Conservation (phyloP, 75 land plant species). For the Picea glauca region DNA sequence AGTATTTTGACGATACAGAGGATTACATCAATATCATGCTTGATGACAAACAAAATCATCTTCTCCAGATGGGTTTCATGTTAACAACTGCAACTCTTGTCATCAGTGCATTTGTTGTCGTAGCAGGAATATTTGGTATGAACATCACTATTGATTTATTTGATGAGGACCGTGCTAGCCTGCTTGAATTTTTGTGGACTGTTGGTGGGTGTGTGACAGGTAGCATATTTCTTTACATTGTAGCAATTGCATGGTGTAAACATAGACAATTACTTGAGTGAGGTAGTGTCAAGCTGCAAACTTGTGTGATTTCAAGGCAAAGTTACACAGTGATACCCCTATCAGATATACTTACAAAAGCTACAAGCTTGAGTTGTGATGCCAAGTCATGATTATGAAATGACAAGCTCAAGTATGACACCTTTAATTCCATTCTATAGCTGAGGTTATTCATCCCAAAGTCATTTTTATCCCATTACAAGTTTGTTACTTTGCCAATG, state of each 20-base stretch:
- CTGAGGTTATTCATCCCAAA: too few relatives aligned
- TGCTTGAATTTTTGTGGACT: slow-evolving; percentile 44
- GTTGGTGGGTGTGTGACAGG: slow-evolving; percentile 52
- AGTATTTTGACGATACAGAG: slow-evolving; percentile 89
- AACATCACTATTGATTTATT: slow-evolving; percentile 66
- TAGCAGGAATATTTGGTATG: slow-evolving; percentile 84
- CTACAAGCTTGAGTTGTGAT: too few relatives aligned
- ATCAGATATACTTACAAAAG: too few relatives aligned
- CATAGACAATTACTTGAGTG: slow-evolving; percentile 53
- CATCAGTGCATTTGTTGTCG: slow-evolving; percentile 52
- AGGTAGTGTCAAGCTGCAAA: too few relatives aligned
- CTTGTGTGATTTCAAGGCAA: too few relatives aligned
- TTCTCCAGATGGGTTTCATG: slow-evolving; percentile 78
- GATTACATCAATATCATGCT: slow-evolving; percentile 92
- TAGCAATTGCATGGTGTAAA: slow-evolving; percentile 73
- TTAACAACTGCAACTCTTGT: slow-evolving; percentile 72
- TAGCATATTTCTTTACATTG: slow-evolving; percentile 36
- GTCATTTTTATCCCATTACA: too few relatives aligned
- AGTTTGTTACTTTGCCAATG: too few relatives aligned
- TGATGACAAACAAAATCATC: slow-evolving; percentile 87
- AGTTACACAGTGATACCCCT: too few relatives aligned
- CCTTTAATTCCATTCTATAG: too few relatives aligned
- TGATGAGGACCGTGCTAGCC: slow-evolving; percentile 21
- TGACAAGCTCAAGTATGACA: too few relatives aligned
- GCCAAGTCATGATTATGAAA: too few relatives aligned